Evolutionary conservation across 2,329 filamentous ascomycete genomes (phyloP).

Genomic region (Fusarium austroafricanum): DNA sequence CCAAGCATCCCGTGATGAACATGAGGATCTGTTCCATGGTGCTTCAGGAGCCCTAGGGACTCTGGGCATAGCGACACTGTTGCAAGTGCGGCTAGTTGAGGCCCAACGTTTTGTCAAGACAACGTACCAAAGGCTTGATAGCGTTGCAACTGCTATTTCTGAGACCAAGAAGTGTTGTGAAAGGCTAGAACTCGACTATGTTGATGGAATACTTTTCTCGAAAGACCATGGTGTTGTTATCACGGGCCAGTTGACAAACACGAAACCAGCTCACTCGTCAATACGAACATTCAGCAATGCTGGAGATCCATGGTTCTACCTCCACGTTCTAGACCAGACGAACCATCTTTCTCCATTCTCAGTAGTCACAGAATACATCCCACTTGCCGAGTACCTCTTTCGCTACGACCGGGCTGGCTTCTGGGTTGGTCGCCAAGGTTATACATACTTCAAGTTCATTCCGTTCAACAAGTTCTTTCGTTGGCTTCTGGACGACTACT

Average conservation of each 20-base stretch:
- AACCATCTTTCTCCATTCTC: not conserved
- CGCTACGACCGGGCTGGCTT: slow-evolving; percentile 74
- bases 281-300: slow-evolving; percentile 61
- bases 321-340: slow-evolving; percentile 63
- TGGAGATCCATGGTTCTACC: slow-evolving; percentile 73
- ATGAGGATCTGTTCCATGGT: slow-evolving; percentile 67
- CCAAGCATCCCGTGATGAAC: slow-evolving; percentile 58
- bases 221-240: slow-evolving; percentile 63
- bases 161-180: slow-evolving; percentile 49
- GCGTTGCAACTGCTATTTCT: slow-evolving; percentile 57
- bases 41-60: slow-evolving; percentile 70
- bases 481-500: slow-evolving; percentile 68
- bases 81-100: slow-evolving; percentile 67
- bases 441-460: slow-evolving; percentile 58
- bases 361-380: slow-evolving; percentile 38
- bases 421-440: slow-evolving; percentile 71
- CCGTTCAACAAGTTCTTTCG: slow-evolving; percentile 71
- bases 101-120: slow-evolving; percentile 67
- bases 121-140: slow-evolving; percentile 61
- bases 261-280: not conserved
- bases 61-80: slow-evolving; percentile 68
- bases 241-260: slow-evolving; percentile 58
- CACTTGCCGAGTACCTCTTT: slow-evolving; percentile 64
- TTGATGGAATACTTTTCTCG: slow-evolving; percentile 70
- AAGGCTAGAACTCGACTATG: slow-evolving; percentile 58